A percentile compares a stretch with the other conserved stretches of the same genome.
These are phyloP conservation scores for Rugosomyces carneus DNA, from an alignment of 1,284 basidiomycete species.

Conservation along the genomic window DNA sequence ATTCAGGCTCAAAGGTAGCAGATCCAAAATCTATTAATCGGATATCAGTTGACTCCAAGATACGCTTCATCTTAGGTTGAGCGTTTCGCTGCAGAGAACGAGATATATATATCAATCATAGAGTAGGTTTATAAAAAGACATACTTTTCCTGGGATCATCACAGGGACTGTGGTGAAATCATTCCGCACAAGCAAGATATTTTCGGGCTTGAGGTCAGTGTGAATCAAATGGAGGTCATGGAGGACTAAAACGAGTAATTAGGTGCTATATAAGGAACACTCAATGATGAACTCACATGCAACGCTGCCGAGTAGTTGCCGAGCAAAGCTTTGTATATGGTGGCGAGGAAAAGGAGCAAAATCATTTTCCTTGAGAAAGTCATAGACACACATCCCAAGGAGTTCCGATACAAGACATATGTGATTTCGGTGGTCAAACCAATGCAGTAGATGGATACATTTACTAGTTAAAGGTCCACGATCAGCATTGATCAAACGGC, in stretches of 20 bases:
- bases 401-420: slow-evolving; percentile 97
- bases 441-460: slow-evolving; percentile 94
- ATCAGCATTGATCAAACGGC: slow-evolving; percentile 13
- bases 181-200: slow-evolving; percentile 91
- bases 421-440: slow-evolving; percentile 97
- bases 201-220: slow-evolving; percentile 98
- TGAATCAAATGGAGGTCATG: slow-evolving; percentile 92
- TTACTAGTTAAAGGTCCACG: slow-evolving; percentile 52
- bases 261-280: slow-evolving; percentile 7
- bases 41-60: slow-evolving; percentile 87
- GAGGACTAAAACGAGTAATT: slow-evolving; percentile 55
- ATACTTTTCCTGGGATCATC: slow-evolving; percentile 53
- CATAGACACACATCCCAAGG: slow-evolving; percentile 96
- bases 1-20: slow-evolving; percentile 97
- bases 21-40: slow-evolving; percentile 98
- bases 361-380: slow-evolving; percentile 97
- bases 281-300: slow-evolving; percentile 64
- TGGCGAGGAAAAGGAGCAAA: slow-evolving; percentile 94
- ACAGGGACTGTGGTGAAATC: slow-evolving; percentile 60
- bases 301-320: slow-evolving; percentile 88
- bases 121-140: slow-evolving; percentile 10
- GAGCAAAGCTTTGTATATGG: slow-evolving; percentile 95
- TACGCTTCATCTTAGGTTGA: slow-evolving; percentile 58
- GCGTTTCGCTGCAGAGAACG: slow-evolving; percentile 45
- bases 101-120: not conserved